Evolutionary conservation across 2,329 filamentous ascomycete species (phyloP).

Genomic region (Dactylellina leptospora): DNA sequence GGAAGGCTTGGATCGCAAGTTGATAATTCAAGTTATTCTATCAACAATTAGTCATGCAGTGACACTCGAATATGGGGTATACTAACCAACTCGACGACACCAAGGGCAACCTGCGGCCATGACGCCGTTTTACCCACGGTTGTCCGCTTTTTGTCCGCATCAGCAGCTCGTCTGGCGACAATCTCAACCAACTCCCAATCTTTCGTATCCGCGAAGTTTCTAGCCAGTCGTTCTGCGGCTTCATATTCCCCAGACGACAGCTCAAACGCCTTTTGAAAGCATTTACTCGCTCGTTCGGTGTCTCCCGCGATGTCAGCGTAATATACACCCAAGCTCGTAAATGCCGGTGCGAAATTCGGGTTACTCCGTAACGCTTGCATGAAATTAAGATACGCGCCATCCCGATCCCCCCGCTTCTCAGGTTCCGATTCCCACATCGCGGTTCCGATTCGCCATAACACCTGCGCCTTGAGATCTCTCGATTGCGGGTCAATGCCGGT

Average conservation of each 20-base stretch:
- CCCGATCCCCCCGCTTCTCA: conserved; percentile 72
- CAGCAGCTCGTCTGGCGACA: conserved; percentile 86
- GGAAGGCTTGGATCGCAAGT: conserved; percentile 89
- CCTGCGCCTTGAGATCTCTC: conserved; percentile 80
- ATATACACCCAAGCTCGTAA: conserved; percentile 88
- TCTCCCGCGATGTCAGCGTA: conserved; percentile 92
- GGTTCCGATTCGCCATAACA: conserved; percentile 76
- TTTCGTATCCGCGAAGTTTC: conserved; percentile 83
- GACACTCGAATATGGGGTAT: too few relatives aligned
- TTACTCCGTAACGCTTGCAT: conserved; percentile 84
- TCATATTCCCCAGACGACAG: conserved; percentile 84
- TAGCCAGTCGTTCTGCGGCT: conserved; percentile 85
- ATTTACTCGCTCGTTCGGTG: conserved; percentile 83
- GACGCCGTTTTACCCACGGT: conserved; percentile 90
- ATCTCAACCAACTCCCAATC: conserved; percentile 98
- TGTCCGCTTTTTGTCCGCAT: conserved; percentile 91
- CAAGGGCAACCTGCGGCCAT: conserved; percentile 94
- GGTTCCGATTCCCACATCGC: conserved; percentile 56
- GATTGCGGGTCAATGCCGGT: conserved; percentile 69
- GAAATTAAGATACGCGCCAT: conserved; percentile 83
- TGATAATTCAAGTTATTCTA: conserved; percentile 66
- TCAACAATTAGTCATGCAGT: conserved; percentile 16
- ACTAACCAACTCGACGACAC: conserved; percentile 75
- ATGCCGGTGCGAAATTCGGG: conserved; percentile 86
- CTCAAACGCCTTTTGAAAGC: conserved; percentile 96